Evolutionary conservation across 345 rosid genomes (phyloP), one percentile per base, ranked within the genome.

Genomic region (Eutrema japonicum): DNA sequence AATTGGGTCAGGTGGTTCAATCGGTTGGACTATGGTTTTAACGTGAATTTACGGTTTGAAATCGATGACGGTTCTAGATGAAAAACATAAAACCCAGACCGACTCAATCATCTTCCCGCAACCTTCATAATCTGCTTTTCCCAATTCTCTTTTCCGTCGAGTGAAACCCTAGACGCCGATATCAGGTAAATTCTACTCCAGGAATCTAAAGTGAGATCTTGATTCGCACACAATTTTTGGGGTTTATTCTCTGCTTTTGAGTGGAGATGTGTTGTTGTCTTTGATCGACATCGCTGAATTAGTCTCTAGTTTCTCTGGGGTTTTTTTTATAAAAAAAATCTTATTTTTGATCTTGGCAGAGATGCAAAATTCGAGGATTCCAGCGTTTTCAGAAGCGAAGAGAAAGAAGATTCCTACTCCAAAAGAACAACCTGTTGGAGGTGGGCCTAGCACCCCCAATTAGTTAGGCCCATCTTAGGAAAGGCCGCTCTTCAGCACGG

Each of bases 361-460:
- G 43, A 86, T 83, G 96, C 83, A 87, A 85, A 85, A 85, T 68
- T 76, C 84, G 4, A 77, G 75, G 74, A 80, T 82, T 77, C 86
- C 77, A 40, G 77, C 69, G n/a, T 58, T 58, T 11, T 40, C 82
- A 12, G 92, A 82, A 82, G 54, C 75, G 13, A 75, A 84, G 45
- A 90, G 75, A 46, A 92, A 80, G 84, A 89, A 83, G 77, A 70
- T 13, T 22, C 16, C 82, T 4, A 63, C 64, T 43, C 67, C 73
- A 3, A 83, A 80, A 82, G 77, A 74, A 65, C n/a, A 72, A n/a
- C n/a, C n/a, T n/a, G n/a, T n/a, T n/a, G n/a, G n/a, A n/a, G n/a
- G n/a, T n/a, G n/a, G n/a, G n/a, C n/a, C n/a, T n/a, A n/a, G n/a
- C n/a, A n/a, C n/a, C n/a, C n/a, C n/a, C n/a, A n/a, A n/a, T n/a